phyloP scores from a whole-genome alignment of 306 rosid genomes.

The Cucurbita maxima region DNA sequence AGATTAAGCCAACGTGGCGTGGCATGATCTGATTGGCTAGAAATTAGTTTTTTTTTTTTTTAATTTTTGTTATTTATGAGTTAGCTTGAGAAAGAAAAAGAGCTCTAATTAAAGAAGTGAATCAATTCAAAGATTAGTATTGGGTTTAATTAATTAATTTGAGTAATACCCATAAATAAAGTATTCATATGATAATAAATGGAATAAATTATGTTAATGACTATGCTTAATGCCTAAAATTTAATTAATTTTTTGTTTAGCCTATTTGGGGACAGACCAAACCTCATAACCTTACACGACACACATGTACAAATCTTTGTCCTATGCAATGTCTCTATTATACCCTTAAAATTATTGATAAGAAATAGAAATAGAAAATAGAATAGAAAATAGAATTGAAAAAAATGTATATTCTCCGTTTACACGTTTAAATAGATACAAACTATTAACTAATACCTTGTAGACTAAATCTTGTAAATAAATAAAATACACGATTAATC shows the following conservation, averaged over 20 bases:
- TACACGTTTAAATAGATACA: too few species aligned
- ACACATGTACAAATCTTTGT: slow-evolving; percentile 1
- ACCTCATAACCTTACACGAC: neutral
- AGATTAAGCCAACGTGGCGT: neutral
- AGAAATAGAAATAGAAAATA: too few species aligned
- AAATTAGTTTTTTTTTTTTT: neutral
- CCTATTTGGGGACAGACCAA: neutral
- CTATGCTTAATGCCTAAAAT: neutral
- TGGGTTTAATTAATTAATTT: neutral
- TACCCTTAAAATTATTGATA: too few species aligned
- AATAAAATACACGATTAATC: too few species aligned
- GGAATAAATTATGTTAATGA: neutral
- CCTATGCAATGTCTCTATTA: neutral
- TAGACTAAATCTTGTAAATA: too few species aligned
- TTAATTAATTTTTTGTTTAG: neutral
- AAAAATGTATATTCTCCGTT: too few species aligned
- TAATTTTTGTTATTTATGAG: neutral
- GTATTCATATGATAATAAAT: neutral
- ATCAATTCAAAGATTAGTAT: neutral
- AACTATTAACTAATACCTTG: too few species aligned
- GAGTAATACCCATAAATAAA: neutral
- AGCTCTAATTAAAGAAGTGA: neutral
- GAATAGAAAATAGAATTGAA: too few species aligned
- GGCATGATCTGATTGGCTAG: neutral
- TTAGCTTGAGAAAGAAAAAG: neutral